Conservation (phyloP, 2,329 filamentous ascomycete genomes). For the Sporothrix variecibatus region DNA sequence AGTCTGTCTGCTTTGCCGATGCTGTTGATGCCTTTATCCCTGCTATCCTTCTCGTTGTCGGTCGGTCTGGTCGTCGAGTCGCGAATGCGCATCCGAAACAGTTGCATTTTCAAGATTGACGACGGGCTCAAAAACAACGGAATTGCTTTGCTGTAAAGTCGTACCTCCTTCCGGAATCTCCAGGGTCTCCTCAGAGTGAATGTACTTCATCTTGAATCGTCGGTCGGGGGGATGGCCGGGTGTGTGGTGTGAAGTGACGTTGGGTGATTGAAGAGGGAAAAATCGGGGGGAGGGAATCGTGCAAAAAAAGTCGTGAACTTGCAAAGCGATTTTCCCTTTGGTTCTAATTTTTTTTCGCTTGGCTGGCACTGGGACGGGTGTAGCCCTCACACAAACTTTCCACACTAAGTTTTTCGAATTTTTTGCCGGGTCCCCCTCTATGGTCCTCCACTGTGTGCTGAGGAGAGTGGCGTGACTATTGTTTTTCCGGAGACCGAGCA, state of each 20-base stretch:
- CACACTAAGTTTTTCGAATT: slow-evolving; percentile 28
- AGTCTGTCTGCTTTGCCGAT: too few species aligned
- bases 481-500: slow-evolving; percentile 10
- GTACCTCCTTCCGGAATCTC: slow-evolving; percentile 94
- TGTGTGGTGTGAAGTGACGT: slow-evolving; percentile 26
- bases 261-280: slow-evolving; percentile 28
- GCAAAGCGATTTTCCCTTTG: slow-evolving; percentile 23
- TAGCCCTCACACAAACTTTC: slow-evolving; percentile 25
- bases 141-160: background rate
- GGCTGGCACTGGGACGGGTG: slow-evolving; percentile 18
- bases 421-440: slow-evolving; percentile 20
- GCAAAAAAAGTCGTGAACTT: slow-evolving; percentile 24
- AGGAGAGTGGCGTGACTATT: background rate
- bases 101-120: slow-evolving; percentile 4
- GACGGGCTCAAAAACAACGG: background rate
- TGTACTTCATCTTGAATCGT: slow-evolving; percentile 91
- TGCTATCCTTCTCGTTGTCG: background rate
- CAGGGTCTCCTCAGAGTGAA: slow-evolving; percentile 96
- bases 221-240: slow-evolving; percentile 41
- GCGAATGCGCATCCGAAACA: slow-evolving; percentile 22
- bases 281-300: slow-evolving; percentile 13
- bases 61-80: slow-evolving; percentile 11
- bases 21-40: background rate
- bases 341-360: slow-evolving; percentile 25
- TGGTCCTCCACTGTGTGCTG: background rate